phyloP scores from a whole-genome alignment of 164 flowering plant genomes.

The Macadamia tetraphylla region DNA sequence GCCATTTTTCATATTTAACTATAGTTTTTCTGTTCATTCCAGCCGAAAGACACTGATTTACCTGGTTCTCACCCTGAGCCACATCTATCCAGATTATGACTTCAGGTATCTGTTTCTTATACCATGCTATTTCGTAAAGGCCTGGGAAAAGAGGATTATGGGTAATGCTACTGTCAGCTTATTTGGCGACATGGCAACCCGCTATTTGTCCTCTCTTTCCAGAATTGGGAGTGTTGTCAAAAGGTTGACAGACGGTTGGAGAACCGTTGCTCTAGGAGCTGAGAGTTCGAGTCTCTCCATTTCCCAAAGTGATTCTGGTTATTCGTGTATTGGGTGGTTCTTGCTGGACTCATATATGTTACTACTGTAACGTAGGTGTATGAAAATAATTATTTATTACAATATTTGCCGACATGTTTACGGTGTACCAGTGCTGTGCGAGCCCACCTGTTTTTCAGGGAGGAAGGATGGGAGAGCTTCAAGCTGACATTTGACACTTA shows the following conservation, averaged over 20 bases:
- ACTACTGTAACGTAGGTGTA: conserved; percentile 5
- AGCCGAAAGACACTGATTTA: conserved; percentile 92
- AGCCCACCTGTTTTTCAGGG: conserved; percentile 86
- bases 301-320: conserved; percentile 46
- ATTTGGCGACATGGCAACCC: conserved; percentile 91
- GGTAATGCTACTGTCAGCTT: conserved; percentile 99
- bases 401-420: conserved; percentile 25
- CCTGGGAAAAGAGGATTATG: conserved; percentile 60
- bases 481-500: conserved; percentile 78
- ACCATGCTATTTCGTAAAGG: background rate
- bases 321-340: conserved; percentile 7
- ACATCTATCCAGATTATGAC: conserved; percentile 95
- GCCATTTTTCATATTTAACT: conserved; percentile 15
- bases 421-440: conserved; percentile 66
- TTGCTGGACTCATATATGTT: conserved; percentile 3
- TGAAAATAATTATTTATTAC: conserved; percentile 15
- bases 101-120: conserved; percentile 74
- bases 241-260: conserved; percentile 90
- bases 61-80: conserved; percentile 79
- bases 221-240: conserved; percentile 92
- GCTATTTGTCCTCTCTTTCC: conserved; percentile 44
- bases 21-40: conserved; percentile 25
- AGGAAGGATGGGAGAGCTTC: conserved; percentile 83
- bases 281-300: conserved; percentile 99
- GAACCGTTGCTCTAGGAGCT: conserved; percentile 97